Base-by-base conservation (phyloP, 306 rosid genomes). In the Vicia villosa region DNA sequence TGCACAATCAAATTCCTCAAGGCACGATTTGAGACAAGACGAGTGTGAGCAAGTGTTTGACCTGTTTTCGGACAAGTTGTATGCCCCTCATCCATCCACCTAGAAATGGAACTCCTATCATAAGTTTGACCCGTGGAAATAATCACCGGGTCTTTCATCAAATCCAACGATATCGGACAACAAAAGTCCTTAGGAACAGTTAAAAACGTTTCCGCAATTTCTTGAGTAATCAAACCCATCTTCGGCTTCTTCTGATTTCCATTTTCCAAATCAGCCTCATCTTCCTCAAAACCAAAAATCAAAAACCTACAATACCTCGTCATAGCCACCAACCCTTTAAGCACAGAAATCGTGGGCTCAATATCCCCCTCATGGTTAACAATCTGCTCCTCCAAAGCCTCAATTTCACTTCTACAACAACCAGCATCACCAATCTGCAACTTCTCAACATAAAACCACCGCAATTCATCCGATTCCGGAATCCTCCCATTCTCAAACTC, bases 81-180 rank as follows among this genome's bases (percentile, higher is more conserved):
- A 76, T 93, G 96, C 68, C 98, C 97, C 74, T 90, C 98, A 66
- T 90, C 97, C 89, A 88, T 63, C 98, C 98, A 93, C 86, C 98
- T 77, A 0, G 94, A 72, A 58, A 93, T 93, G 0, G 87, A 88
- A 66, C 86, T 79, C 62, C 98, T 81, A 15, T 90, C 98, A 56
- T 88, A 93, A 0, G 98, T 90, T 84, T 93, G 97, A 24, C 98
- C 98, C 0, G 98, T 90, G 4, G 96, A 78, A 60, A 93, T 80
- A 10, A 86, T 88, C 79, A 90, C 98, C 0, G 98, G 98, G 51
- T 93, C 98, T 42, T 76, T 81, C 98, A 93, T 88, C 84, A 93
- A 69, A 76, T 90, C 98, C 90, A 90, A 74, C 0, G 96, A 82
- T 43, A 90, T 90, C 0, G 98, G 92, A 42, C 97, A 93, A 56